Evolutionary conservation across 257 asterid genomes (phyloP).

Genomic region (Solanum clarkiae): DNA sequence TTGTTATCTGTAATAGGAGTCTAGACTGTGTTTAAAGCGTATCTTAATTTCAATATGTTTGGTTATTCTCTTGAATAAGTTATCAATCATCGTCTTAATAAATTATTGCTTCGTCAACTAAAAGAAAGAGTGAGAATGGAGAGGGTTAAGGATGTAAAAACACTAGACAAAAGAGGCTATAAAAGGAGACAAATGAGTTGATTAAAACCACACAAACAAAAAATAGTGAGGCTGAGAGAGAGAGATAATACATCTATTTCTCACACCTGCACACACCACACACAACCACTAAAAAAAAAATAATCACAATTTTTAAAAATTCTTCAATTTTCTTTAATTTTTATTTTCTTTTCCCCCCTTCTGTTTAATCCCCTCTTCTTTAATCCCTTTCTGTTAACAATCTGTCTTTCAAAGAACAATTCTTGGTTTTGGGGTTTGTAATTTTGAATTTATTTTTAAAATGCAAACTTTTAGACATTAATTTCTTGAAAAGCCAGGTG

Average conservation of each 20-base stretch:
- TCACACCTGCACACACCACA: slow-evolving; percentile 52
- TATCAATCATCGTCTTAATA: no score
- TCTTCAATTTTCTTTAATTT: not conserved
- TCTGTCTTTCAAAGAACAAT: slow-evolving; percentile 30
- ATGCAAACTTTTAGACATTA: slow-evolving; percentile 30
- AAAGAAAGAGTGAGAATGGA: slow-evolving; percentile 2
- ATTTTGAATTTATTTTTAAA: not conserved
- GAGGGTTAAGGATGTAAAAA: slow-evolving; percentile 12
- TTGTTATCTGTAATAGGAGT: no score
- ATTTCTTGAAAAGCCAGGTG: slow-evolving; percentile 44
- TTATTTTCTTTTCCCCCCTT: slow-evolving; percentile 16
- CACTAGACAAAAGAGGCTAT: slow-evolving; percentile 23
- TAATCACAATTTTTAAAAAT: not conserved
- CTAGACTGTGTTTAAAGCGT: no score
- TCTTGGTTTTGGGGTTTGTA: slow-evolving; percentile 24
- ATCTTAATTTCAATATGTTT: no score
- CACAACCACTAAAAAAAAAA: not conserved
- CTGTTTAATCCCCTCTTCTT: slow-evolving; percentile 61
- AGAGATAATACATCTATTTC: slow-evolving; percentile 13
- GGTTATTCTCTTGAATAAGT: no score
- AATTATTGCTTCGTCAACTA: no score
- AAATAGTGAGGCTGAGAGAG: slow-evolving; percentile 33
- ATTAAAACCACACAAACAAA: slow-evolving; percentile 7
- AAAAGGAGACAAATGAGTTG: slow-evolving; percentile 7
- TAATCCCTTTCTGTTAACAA: slow-evolving; percentile 76